Evolutionary conservation across 306 rosid species (phyloP).

Genomic region (Glycyrrhiza uralensis): DNA sequence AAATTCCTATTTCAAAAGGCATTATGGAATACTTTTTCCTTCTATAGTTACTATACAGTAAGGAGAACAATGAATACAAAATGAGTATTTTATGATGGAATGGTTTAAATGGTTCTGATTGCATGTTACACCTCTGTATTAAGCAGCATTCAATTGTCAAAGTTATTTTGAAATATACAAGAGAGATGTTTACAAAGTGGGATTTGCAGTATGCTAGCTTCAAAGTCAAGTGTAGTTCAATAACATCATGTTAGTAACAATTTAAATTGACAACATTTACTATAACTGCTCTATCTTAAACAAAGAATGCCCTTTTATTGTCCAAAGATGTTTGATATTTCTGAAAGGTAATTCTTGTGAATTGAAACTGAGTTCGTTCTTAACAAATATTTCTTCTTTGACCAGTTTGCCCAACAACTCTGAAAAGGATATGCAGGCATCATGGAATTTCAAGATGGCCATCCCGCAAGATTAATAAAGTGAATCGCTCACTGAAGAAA

Average conservation of each 20-base stretch:
- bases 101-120: conserved; percentile 16
- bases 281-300: neutral
- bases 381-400: conserved; percentile 29
- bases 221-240: conserved; percentile 4
- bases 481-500: conserved; percentile 70
- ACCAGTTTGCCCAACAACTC: conserved; percentile 87
- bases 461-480: conserved; percentile 86
- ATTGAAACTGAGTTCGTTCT: neutral
- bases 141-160: neutral
- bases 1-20: neutral
- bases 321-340: neutral
- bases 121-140: conserved; percentile 11
- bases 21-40: neutral
- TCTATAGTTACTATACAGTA: neutral
- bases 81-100: conserved; percentile 1
- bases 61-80: neutral
- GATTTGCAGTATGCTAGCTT: neutral
- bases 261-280: conserved; percentile 6
- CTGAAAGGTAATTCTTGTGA: conserved; percentile 12
- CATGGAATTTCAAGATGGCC: conserved; percentile 95
- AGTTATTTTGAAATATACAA: conserved; percentile 9
- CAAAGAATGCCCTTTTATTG: conserved; percentile 3
- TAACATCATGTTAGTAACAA: neutral
- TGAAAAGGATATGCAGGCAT: conserved; percentile 94
- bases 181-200: neutral